Conservation (phyloP, 495 filamentous ascomycete genomes). For the Platismatia glauca region DNA sequence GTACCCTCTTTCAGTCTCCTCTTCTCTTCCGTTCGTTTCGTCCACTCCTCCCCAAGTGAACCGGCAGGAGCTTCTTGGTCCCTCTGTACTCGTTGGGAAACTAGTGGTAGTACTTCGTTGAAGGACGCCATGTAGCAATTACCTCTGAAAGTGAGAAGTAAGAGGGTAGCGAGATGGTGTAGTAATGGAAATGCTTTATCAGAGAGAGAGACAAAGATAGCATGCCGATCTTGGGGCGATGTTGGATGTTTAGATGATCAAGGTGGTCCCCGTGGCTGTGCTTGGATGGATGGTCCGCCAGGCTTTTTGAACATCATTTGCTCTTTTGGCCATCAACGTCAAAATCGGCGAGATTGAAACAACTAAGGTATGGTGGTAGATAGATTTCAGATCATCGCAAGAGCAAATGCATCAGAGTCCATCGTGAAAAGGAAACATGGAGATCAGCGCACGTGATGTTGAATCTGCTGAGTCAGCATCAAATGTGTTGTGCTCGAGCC, state of each 20-base stretch:
- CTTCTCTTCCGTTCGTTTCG: not conserved
- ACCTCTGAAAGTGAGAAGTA: too few relatives aligned
- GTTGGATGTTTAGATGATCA: not conserved
- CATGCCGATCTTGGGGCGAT: not conserved
- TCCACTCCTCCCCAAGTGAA: not conserved
- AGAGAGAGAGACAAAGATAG: not conserved
- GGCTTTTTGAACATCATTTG: not conserved
- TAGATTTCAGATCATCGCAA: not conserved
- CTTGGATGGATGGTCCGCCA: not conserved
- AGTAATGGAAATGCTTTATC: too few relatives aligned
- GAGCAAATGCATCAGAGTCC: not conserved
- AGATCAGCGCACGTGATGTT: not conserved
- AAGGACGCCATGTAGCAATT: too few relatives aligned
- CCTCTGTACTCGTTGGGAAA: not conserved
- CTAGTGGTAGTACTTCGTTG: too few relatives aligned
- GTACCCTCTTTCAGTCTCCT: too few relatives aligned
- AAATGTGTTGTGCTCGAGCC: not conserved
- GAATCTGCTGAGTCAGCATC: not conserved
- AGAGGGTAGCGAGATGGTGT: too few relatives aligned
- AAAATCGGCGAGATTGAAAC: not conserved
- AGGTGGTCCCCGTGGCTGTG: not conserved
- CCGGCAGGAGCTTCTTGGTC: not conserved
- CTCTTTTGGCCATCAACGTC: not conserved
- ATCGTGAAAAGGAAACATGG: too few relatives aligned
- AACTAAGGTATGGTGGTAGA: too few relatives aligned